Evolutionary conservation across 371 early-diverging fungal genomes (phyloP).

Genomic region (Haplosporangium sp.): DNA sequence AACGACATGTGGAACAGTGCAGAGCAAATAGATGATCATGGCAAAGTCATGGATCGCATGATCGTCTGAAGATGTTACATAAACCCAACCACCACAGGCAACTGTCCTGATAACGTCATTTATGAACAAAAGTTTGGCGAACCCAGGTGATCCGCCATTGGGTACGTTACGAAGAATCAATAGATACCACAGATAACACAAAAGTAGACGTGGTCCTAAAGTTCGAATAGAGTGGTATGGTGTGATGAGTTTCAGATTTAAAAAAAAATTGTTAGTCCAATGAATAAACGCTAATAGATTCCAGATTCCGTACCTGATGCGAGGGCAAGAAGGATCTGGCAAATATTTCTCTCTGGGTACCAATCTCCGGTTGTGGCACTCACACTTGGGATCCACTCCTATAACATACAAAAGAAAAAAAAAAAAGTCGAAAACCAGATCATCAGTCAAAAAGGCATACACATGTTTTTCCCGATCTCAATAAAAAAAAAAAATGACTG

Average conservation of each 20-base stretch:
- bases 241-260: background rate
- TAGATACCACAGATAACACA: slow-evolving; percentile 76
- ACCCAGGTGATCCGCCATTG: slow-evolving; percentile 58
- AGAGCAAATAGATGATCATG: slow-evolving; percentile 81
- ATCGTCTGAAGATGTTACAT: slow-evolving; percentile 85
- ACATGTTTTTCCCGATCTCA: background rate
- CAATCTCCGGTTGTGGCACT: slow-evolving; percentile 88
- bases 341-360: slow-evolving; percentile 82
- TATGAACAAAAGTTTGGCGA: slow-evolving; percentile 69
- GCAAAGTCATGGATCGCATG: slow-evolving; percentile 84
- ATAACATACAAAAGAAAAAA: background rate
- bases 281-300: too few relatives aligned
- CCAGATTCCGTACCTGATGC: slow-evolving; percentile 59
- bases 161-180: slow-evolving; percentile 61
- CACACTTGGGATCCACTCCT: slow-evolving; percentile 91
- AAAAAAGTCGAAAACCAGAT: background rate
- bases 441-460: background rate
- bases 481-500: background rate
- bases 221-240: background rate
- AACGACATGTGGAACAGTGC: slow-evolving; percentile 82
- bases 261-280: too few relatives aligned
- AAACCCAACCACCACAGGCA: slow-evolving; percentile 85
- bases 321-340: slow-evolving; percentile 84
- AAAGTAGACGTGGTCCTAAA: slow-evolving; percentile 74
- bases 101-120: slow-evolving; percentile 79